phyloP scores from a whole-genome alignment of 441 rosid species.

The Arabidopsis hybrid region DNA sequence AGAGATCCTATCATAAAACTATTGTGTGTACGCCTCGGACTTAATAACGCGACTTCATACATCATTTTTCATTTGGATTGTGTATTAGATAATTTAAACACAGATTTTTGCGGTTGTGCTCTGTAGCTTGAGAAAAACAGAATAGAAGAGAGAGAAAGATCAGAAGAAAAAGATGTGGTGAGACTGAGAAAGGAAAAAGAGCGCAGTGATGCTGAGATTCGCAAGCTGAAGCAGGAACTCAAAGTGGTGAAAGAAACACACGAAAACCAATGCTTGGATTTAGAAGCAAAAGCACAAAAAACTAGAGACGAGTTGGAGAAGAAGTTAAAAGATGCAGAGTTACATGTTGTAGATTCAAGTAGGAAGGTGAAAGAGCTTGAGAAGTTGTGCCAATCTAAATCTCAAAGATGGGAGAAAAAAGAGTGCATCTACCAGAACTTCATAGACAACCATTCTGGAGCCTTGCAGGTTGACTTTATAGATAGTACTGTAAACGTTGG shows the following conservation, averaged over 20 bases:
- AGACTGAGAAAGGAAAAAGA: conserved; percentile 68
- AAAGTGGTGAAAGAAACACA: conserved; percentile 55
- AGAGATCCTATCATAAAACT: conserved; percentile 19
- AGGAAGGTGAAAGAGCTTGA: conserved; percentile 74
- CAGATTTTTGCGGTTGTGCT: conserved; percentile 23
- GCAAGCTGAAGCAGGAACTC: conserved; percentile 66
- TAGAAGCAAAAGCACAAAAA: conserved; percentile 63
- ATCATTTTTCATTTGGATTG: conserved; percentile 19
- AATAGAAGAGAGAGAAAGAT: conserved; percentile 75
- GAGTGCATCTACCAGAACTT: conserved; percentile 58
- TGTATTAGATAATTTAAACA: conserved; percentile 14
- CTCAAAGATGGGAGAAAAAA: conserved; percentile 71
- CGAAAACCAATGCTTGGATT: conserved; percentile 59
- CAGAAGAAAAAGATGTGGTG: conserved; percentile 64
- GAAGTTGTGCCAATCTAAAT: conserved; percentile 63
- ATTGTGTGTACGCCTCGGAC: conserved; percentile 2
- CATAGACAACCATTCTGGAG: conserved; percentile 57
- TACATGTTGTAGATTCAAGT: conserved; percentile 58
- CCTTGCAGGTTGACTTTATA: conserved; percentile 63
- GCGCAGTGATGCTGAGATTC: conserved; percentile 60
- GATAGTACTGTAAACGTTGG: conserved; percentile 14
- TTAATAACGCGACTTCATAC: conserved; percentile 8
- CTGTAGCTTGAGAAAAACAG: conserved; percentile 75
- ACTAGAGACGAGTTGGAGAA: conserved; percentile 58
- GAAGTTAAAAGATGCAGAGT: conserved; percentile 71